A percentile compares a stretch with the other conserved stretches of the same genome.
These are phyloP conservation scores for Phaeomoniella chlamydospora DNA, from an alignment of 2,329 filamentous ascomycete species.

Conservation along the genomic window DNA sequence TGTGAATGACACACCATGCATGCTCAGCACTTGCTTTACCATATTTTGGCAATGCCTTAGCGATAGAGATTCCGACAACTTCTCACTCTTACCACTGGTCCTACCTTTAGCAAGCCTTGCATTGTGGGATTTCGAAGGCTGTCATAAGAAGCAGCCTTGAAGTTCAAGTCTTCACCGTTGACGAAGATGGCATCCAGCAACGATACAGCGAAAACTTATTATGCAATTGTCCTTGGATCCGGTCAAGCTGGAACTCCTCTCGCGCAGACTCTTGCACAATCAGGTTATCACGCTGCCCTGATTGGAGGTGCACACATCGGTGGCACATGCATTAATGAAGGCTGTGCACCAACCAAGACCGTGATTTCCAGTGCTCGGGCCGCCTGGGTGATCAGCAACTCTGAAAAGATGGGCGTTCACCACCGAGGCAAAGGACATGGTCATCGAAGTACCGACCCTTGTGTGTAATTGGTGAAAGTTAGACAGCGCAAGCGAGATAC, in stretches of 20 bases:
- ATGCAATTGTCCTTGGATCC: conserved; percentile 36
- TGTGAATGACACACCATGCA: too few species aligned
- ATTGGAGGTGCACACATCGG: conserved; percentile 35
- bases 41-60: too few species aligned
- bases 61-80: too few species aligned
- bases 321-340: conserved; percentile 41
- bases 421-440: conserved; percentile 13
- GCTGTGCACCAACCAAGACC: conserved; percentile 44
- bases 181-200: too few species aligned
- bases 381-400: conserved; percentile 29
- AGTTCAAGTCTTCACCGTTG: too few species aligned
- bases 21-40: too few species aligned
- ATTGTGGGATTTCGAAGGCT: too few species aligned
- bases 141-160: too few species aligned
- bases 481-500: conserved; percentile 39
- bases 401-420: conserved; percentile 31
- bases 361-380: conserved; percentile 38
- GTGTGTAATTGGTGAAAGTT: conserved; percentile 35
- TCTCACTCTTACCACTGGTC: too few species aligned
- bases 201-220: conserved; percentile 18
- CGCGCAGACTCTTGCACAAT: conserved; percentile 30
- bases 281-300: conserved; percentile 29
- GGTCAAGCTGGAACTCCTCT: conserved; percentile 38
- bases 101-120: too few species aligned
- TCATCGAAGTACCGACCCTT: too few species aligned